Evolutionary conservation across 768 basidiomycete genomes (phyloP).

Genomic region (Panaeolus cyanescens): DNA sequence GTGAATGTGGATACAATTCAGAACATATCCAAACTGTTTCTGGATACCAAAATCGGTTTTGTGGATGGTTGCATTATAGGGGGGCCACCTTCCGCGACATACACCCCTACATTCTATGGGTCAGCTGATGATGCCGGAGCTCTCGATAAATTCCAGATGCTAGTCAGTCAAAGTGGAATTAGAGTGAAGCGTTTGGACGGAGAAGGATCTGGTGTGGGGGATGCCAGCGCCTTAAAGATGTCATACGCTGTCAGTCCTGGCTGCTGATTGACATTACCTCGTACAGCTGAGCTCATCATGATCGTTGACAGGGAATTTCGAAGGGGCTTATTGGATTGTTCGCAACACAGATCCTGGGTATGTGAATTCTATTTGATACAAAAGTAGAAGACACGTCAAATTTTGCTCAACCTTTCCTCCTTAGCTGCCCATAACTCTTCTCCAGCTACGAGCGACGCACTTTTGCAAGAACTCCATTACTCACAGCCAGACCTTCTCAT

Average conservation of each 20-base stretch:
- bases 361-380: slow-evolving; percentile 14
- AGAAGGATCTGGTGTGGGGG: slow-evolving; percentile 51
- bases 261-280: not conserved
- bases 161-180: slow-evolving; percentile 43
- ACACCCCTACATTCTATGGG: slow-evolving; percentile 58
- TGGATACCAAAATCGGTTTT: slow-evolving; percentile 37
- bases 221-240: slow-evolving; percentile 67
- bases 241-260: slow-evolving; percentile 53
- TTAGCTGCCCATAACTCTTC: slow-evolving; percentile 58
- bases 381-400: not conserved
- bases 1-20: slow-evolving; percentile 53
- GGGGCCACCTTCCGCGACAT: slow-evolving; percentile 47
- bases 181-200: slow-evolving; percentile 47
- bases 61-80: slow-evolving; percentile 62
- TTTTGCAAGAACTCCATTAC: slow-evolving; percentile 46
- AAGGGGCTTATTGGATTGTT: slow-evolving; percentile 56
- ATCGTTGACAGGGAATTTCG: slow-evolving; percentile 45
- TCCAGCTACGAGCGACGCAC: slow-evolving; percentile 60
- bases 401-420: not conserved
- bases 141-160: slow-evolving; percentile 37
- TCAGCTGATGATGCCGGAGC: slow-evolving; percentile 39
- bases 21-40: slow-evolving; percentile 47
- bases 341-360: slow-evolving; percentile 59
- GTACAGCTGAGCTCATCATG: slow-evolving; percentile 3
- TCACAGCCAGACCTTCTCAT: slow-evolving; percentile 49